Conservation (phyloP, 2,329 filamentous ascomycete genomes). For the Penicillium sp. region DNA sequence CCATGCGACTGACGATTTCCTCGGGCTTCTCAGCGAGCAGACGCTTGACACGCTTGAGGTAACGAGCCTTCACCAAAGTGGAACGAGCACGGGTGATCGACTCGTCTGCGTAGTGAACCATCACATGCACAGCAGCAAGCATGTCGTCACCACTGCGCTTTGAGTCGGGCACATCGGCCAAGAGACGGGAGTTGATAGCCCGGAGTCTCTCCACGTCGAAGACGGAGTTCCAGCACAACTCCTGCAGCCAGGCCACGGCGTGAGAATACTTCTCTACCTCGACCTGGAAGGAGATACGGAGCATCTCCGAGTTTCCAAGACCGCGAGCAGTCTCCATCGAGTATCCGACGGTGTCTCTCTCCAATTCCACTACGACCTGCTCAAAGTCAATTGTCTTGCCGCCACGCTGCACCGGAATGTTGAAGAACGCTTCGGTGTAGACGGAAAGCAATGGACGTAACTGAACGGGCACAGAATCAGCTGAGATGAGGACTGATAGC, state of each 20-base stretch:
- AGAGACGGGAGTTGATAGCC: slow-evolving; percentile 70
- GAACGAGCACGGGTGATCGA: slow-evolving; percentile 75
- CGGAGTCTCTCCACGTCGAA: slow-evolving; percentile 72
- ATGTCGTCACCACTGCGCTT: slow-evolving; percentile 77
- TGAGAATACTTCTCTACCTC: slow-evolving; percentile 84
- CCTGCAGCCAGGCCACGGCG: slow-evolving; percentile 78
- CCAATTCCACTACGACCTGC: slow-evolving; percentile 84
- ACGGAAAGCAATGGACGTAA: slow-evolving; percentile 80
- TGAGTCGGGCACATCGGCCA: slow-evolving; percentile 86
- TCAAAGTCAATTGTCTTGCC: slow-evolving; percentile 82
- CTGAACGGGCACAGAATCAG: slow-evolving; percentile 71
- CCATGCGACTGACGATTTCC: slow-evolving; percentile 72
- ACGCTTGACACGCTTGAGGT: slow-evolving; percentile 80
- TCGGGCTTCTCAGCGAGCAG: slow-evolving; percentile 74
- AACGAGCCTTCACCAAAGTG: slow-evolving; percentile 81
- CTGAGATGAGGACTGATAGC: slow-evolving; percentile 76
- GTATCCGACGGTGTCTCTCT: slow-evolving; percentile 87
- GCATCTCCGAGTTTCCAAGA: slow-evolving; percentile 75
- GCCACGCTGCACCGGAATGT: slow-evolving; percentile 75
- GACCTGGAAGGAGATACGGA: slow-evolving; percentile 78
- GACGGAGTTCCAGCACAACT: slow-evolving; percentile 82
- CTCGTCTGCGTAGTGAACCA: slow-evolving; percentile 74
- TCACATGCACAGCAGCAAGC: slow-evolving; percentile 63
- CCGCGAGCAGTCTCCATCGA: slow-evolving; percentile 65
- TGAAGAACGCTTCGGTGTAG: slow-evolving; percentile 92